A percentile compares a stretch with the other conserved stretches of the same genome.
phyloP scores from a whole-genome alignment of 1,139 yeast species.

The Lodderomyces orthopsilosis region DNA sequence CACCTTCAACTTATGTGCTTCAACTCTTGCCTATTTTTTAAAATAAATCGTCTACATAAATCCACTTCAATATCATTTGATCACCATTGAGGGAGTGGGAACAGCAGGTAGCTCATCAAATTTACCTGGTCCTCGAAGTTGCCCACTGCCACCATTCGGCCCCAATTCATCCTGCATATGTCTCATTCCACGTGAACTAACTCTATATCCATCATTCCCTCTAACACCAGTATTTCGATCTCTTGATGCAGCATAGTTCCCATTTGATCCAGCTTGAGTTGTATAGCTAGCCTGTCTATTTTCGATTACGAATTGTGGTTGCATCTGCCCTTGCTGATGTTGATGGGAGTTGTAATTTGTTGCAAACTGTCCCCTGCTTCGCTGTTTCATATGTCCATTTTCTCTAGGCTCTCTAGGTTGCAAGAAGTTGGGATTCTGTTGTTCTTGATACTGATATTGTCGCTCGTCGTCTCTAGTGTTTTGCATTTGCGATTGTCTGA shows the following conservation, averaged over 20 bases:
- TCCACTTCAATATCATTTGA: background rate
- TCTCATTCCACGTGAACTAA: conserved; percentile 6
- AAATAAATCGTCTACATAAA: too few species aligned
- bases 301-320: background rate
- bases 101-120: conserved; percentile 10
- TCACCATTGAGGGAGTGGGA: conserved; percentile 10
- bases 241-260: background rate
- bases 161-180: conserved; percentile 2
- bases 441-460: background rate
- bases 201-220: background rate
- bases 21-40: too few species aligned
- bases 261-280: background rate
- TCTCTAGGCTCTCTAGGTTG: background rate
- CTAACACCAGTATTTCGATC: background rate
- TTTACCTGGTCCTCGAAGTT: background rate
- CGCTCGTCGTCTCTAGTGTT: background rate
- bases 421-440: background rate
- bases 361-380: background rate
- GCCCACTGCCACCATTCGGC: background rate
- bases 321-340: background rate
- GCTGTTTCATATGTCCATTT: background rate
- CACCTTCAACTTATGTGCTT: too few species aligned
- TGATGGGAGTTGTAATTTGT: too few species aligned
- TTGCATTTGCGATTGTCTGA: conserved; percentile 6
- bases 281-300: background rate